phyloP scores from a whole-genome alignment of 306 rosid genomes.

The Trifolium dubium region DNA sequence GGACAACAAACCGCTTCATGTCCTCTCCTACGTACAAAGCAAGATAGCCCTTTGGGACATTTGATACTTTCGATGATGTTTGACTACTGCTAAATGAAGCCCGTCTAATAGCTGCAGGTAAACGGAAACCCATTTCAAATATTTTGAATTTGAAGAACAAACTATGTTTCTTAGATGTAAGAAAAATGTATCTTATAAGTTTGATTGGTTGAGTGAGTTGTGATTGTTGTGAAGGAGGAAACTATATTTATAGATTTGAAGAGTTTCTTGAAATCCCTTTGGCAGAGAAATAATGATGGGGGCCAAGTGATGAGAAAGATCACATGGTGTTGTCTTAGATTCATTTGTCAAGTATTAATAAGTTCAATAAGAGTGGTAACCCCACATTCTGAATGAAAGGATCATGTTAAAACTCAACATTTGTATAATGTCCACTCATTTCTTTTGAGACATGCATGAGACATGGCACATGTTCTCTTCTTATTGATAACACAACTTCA shows the following conservation, averaged over 20 bases:
- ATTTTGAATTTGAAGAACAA: neutral
- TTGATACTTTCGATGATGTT: slow-evolving; percentile 5
- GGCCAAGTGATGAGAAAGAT: slow-evolving; percentile 11
- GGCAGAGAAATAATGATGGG: neutral
- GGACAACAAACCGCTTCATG: slow-evolving; percentile 6
- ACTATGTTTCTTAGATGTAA: neutral
- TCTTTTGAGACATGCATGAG: neutral
- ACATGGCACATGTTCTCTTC: neutral
- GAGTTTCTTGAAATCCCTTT: slow-evolving; percentile 8
- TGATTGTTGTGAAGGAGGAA: neutral
- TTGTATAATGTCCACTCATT: neutral
- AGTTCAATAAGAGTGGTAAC: neutral
- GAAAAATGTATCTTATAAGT: neutral
- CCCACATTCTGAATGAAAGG: too few species aligned
- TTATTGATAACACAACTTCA: neutral
- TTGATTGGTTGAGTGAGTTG: slow-evolving; percentile 11
- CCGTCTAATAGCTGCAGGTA: slow-evolving; percentile 14
- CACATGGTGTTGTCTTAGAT: slow-evolving; percentile 39
- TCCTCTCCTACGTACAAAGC: slow-evolving; percentile 7
- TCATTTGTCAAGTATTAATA: neutral
- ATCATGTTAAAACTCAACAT: neutral
- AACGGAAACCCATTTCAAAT: slow-evolving; percentile 28
- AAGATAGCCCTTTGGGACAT: slow-evolving; percentile 28
- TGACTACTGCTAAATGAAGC: slow-evolving; percentile 5
- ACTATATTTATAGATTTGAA: slow-evolving; percentile 7